Evolutionary conservation across 2,329 filamentous ascomycete genomes (phyloP), one percentile per base, ranked within the genome.

Genomic region (Pyrenochaeta sp.): DNA sequence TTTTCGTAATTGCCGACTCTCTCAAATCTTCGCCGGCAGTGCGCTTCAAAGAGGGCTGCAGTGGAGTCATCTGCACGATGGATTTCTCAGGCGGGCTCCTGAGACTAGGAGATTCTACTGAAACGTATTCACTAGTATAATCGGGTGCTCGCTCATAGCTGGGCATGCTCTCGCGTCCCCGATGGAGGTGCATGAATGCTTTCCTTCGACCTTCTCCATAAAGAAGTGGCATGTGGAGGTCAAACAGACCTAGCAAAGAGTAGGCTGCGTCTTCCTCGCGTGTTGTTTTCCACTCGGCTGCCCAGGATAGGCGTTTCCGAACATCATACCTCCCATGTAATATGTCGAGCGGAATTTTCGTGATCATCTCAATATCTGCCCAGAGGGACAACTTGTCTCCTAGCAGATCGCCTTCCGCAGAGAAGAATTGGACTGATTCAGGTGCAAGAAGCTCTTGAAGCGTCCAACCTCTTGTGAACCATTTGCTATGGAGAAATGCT

Each of bases 381-480:
- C 11, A 13, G 9, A 40, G 20, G 9, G 44, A 41, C 15, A 6
- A 11, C 26, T 37, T 47, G 22, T 36, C 35, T n/a, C 51, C 40
- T 10, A 52, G 17, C 19, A 14, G 23, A 13, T 34, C 17, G 13
- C 48, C 38, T 20, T 48, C 41, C 7, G 3, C 15, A 10, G 41
- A 41, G 35, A 49, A 55, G 38, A 55, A 55, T 17, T 47, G 21
- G 14, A 55, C 37, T 11, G 7, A 38, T 21, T 7, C 20, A 2
- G 41, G 41, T 18, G 34, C 41, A 17, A 44, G 34, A 38, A 44
- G 34, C 28, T 44, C 41, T 32, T 44, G 41, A 14, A 44, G 27
- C 14, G 41, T 37, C 41, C 29, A 35, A 5, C 29, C 29, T 10
- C 29, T 14, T 10, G 18, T 35, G 29, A 35, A 34, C 29, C 39